Percentiles rank a stretch among this genome's conserved stretches.
Evolutionary conservation across 1,139 yeast species (phyloP).

Genomic region (Eremothecium cymbalariae): DNA sequence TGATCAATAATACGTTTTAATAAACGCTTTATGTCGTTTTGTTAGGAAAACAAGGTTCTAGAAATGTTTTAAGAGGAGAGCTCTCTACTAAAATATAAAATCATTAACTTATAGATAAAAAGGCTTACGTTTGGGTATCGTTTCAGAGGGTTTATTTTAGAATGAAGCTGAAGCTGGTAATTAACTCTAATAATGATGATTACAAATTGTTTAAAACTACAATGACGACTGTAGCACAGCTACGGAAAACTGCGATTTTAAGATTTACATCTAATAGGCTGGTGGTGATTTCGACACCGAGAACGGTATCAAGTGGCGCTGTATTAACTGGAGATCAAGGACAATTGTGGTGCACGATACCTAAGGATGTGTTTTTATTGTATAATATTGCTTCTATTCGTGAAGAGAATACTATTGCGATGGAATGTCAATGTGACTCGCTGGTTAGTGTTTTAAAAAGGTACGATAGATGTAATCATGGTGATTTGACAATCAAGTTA

Average conservation of each 20-base stretch:
- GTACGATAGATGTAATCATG: slow-evolving; percentile 26
- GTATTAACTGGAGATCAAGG: slow-evolving; percentile 24
- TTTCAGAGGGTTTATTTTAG: background rate
- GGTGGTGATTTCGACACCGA: slow-evolving; percentile 29
- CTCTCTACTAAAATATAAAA: background rate
- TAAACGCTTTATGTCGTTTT: slow-evolving; percentile 14
- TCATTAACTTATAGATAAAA: no score
- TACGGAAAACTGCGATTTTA: slow-evolving; percentile 28
- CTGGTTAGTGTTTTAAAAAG: slow-evolving; percentile 25
- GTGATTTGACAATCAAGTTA: slow-evolving; percentile 25
- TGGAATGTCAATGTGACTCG: slow-evolving; percentile 30
- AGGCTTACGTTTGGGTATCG: no score
- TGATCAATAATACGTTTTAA: no score
- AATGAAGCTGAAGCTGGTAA: slow-evolving; percentile 28
- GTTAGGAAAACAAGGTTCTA: slow-evolving; percentile 9
- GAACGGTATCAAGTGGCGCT: slow-evolving; percentile 14
- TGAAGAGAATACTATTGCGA: slow-evolving; percentile 25
- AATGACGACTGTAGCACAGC: slow-evolving; percentile 26
- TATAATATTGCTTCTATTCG: slow-evolving; percentile 26
- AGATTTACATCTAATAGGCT: slow-evolving; percentile 27
- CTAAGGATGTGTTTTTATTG: slow-evolving; percentile 25
- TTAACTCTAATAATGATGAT: slow-evolving; percentile 28
- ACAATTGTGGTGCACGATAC: slow-evolving; percentile 32
- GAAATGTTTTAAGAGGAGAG: no score
- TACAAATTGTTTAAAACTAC: slow-evolving; percentile 29